Conservation (phyloP, 108 stramenopile genomes). For the Nannochloropsis salina region DNA sequence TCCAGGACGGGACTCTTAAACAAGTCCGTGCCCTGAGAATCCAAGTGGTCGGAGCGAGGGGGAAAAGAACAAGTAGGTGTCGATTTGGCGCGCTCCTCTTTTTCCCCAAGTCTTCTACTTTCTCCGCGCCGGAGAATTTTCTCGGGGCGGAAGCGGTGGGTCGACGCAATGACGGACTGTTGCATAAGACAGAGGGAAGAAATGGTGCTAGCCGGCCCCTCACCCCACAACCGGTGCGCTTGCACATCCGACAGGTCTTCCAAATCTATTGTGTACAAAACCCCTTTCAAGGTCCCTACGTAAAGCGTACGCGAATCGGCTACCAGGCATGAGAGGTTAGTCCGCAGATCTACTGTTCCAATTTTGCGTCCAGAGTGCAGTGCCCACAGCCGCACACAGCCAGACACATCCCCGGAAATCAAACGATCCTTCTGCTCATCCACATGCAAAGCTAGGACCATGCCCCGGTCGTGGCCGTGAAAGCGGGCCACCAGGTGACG, state of each 20-base stretch:
- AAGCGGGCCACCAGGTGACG: neutral
- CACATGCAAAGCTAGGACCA: constrained; percentile 5
- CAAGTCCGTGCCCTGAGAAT: too few relatives aligned
- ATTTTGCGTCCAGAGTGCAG: neutral
- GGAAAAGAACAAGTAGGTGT: too few relatives aligned
- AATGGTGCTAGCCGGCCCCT: neutral
- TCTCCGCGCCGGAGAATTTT: too few relatives aligned
- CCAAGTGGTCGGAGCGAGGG: too few relatives aligned
- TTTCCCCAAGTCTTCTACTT: too few relatives aligned
- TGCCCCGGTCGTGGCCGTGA: neutral
- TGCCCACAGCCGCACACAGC: neutral
- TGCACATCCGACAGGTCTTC: neutral
- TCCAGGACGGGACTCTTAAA: too few relatives aligned
- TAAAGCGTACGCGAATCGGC: constrained; percentile 1
- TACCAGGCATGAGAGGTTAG: neutral
- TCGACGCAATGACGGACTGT: neutral
- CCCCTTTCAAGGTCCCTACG: constrained; percentile 2
- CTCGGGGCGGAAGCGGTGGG: too few relatives aligned
- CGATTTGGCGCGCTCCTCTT: too few relatives aligned
- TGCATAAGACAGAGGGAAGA: neutral
- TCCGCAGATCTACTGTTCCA: neutral
- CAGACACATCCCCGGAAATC: neutral
- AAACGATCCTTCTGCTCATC: neutral
- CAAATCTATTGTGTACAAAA: neutral
- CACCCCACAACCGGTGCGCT: neutral